Evolutionary conservation across 768 basidiomycete genomes (phyloP), one percentile per base, ranked within the genome.

Genomic region (Xerocomus potaroensis): DNA sequence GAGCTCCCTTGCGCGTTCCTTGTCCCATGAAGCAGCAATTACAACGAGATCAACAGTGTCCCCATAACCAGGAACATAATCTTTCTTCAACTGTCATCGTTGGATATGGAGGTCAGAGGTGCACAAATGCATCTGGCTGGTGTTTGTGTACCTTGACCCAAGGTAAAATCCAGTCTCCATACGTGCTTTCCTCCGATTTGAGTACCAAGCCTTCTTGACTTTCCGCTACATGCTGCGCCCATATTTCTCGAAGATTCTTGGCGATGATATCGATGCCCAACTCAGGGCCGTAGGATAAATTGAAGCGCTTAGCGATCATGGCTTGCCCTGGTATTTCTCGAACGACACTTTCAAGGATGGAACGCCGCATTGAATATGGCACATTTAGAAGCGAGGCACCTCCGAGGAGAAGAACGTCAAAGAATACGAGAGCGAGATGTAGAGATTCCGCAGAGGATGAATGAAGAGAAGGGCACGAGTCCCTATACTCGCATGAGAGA

Each of bases 41-140:
- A 95, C 60, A 4, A 81, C 81, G 47, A 95, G 73, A 62, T 93
- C 90, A 14, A 93, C 55, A 5, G 79, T 76, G 63, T 97, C 93
- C 0, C 91, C 90, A 36, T 85, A 75, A 4, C 85, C 85, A 1
- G 82, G 81, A 31, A 97, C 90, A 51, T 95, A 95, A 62, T 97
- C 93, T 59, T 76, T 81, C 71, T 92, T 91, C 40, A 91, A 58
- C 76, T 78, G 39, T 38, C 33, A 30, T 26, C 51, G 26, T 24
- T 1, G n/a, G 39, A 30, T 18, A 9, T 15, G n/a, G 23, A 24
- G 9, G n/a, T 51, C 35, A 27, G 24, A 37, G 15, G 24, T 45
- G 60, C 41, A 31, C 61, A 57, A 48, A n/a, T n/a, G n/a, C n/a
- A n/a, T n/a, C n/a, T n/a, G n/a, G 62, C 11, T 23, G 32, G 5